Conservation (phyloP, 1,139 yeast genomes). For the Blastobotrys illinoisensis region DNA sequence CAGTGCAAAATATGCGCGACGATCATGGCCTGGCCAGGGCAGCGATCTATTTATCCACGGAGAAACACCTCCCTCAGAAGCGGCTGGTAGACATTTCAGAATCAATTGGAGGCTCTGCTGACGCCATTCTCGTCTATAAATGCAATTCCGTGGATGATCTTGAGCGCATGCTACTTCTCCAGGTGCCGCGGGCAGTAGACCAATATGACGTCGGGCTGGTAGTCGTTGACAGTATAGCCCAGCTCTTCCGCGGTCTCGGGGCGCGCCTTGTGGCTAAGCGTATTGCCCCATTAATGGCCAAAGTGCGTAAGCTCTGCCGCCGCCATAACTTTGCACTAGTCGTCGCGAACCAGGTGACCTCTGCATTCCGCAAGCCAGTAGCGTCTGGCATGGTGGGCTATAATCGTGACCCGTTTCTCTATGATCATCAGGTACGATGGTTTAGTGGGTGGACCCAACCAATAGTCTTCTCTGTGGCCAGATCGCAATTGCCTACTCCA, state of each 20-base stretch:
- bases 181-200: conserved; percentile 53
- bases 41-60: conserved; percentile 71
- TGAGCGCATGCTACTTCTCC: conserved; percentile 67
- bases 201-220: conserved; percentile 45
- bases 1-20: conserved; percentile 47
- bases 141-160: conserved; percentile 59
- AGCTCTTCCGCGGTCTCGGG: conserved; percentile 66
- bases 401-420: conserved; percentile 20
- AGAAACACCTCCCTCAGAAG: conserved; percentile 43
- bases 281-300: conserved; percentile 1
- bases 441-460: conserved; percentile 65
- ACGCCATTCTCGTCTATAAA: conserved; percentile 56
- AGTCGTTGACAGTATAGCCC: conserved; percentile 80
- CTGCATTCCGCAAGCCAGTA: conserved; percentile 29
- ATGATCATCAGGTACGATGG: conserved; percentile 69
- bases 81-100: conserved; percentile 19
- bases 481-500: neutral
- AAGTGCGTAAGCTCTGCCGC: conserved; percentile 46
- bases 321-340: conserved; percentile 55
- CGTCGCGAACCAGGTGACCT: conserved; percentile 77
- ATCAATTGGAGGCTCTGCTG: conserved; percentile 22
- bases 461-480: neutral
- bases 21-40: conserved; percentile 43
- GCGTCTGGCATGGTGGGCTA: neutral
- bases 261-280: neutral